A percentile compares a stretch with the other conserved stretches of the same genome.
These are phyloP conservation scores for Mycosphaerella arachidis DNA, from an alignment of 2,329 filamentous ascomycete genomes.

Conservation along the genomic window DNA sequence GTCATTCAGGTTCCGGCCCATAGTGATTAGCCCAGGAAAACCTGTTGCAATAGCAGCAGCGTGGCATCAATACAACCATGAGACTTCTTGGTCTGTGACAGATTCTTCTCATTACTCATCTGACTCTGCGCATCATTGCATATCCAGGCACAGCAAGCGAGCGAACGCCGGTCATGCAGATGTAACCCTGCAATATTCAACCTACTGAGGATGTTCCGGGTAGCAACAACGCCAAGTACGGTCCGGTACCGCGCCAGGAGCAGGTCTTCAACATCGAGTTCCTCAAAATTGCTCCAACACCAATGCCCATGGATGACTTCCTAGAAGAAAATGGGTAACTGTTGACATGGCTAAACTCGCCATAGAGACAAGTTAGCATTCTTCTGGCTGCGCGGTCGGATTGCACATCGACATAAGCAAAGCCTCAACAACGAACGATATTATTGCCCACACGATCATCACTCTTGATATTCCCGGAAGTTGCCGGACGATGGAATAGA, in stretches of 20 bases:
- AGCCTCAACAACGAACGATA: neutral
- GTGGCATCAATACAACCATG: no score
- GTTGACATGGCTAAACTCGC: neutral
- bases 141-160: neutral
- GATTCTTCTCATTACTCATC: no score
- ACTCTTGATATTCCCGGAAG: neutral
- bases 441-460: neutral
- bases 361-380: neutral
- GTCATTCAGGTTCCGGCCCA: no score
- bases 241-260: neutral
- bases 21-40: no score
- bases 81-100: no score
- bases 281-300: neutral
- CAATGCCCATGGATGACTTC: neutral
- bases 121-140: neutral
- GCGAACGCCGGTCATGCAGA: neutral
- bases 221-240: neutral
- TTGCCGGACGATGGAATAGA: neutral
- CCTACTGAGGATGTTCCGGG: neutral
- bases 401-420: neutral
- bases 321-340: neutral
- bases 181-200: neutral
- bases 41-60: no score
- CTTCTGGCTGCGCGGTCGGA: neutral
- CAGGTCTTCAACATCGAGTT: neutral